Evolutionary conservation across 139 green algal species (phyloP), one percentile per base, ranked within the genome.

Genomic region (Chlamydomonas sphaeroides): DNA sequence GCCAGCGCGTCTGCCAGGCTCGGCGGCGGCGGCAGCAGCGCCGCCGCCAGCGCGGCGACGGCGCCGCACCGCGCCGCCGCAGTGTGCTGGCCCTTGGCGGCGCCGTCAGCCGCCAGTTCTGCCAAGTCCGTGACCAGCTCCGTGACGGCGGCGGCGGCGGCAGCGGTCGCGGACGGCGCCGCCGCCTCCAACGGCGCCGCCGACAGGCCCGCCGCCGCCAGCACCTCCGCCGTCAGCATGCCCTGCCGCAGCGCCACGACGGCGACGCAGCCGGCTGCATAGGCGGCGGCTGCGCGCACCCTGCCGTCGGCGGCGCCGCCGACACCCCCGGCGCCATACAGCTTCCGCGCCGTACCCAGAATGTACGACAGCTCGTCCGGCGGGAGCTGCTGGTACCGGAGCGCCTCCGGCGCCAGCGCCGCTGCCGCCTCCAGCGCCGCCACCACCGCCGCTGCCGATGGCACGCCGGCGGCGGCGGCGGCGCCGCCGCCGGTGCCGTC

Each of bases 401-500:
- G 41, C 32, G 35, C 63, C 75, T 82, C 75, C 23, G 62, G 42
- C 45, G 75, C 75, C 36, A 82, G 75, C 62, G 23, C 75, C 75
- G 75, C 75, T 62, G 62, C 59, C 42, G 62, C 59, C 42, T 82
- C 75, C 25, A 82, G 63, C 75, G 75, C 75, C 61, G 75, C 75
- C 32, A 65, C 59, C 30, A 39, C 42, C 39, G 61, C 39, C 30
- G 73, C 56, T 35, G 32, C 42, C 32, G 73, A 36, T 11, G 41
- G 30, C 6, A 53, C 35, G 17, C 32, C 21, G 45, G 41, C 59
- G 32, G 2, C 3, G 10, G 20, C 65, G 65, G 3, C 8, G 65
- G 7, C 23, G 63, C 63, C 63, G 35, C 18, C 33, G 3, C 63
- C 63, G 33, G 11, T 53, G 45, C 45, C 75, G 41, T 26, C 59